Conservation (phyloP, 495 filamentous ascomycete genomes). For the Clohesyomyces aquaticus region DNA sequence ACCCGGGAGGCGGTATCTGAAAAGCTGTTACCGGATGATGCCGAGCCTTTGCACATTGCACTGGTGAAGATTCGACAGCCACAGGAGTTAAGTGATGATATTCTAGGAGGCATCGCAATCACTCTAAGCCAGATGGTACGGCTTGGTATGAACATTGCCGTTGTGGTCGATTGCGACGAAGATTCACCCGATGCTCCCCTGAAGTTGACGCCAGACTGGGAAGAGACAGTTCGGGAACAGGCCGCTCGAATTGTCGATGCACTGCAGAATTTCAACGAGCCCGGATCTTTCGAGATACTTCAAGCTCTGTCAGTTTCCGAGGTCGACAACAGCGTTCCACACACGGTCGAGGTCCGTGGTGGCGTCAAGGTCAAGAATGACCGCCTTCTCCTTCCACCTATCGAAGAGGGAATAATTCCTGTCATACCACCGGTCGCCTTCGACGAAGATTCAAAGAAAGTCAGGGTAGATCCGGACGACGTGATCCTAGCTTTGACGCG, state of each 20-base stretch:
- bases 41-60: slow-evolving; percentile 73
- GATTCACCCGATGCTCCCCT: slow-evolving; percentile 29
- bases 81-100: slow-evolving; percentile 67
- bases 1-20: slow-evolving; percentile 46
- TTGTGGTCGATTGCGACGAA: slow-evolving; percentile 74
- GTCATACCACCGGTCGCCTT: slow-evolving; percentile 72
- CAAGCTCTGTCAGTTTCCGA: slow-evolving; percentile 59
- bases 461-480: slow-evolving; percentile 64
- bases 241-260: slow-evolving; percentile 73
- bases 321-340: slow-evolving; percentile 38
- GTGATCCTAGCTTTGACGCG: slow-evolving; percentile 71
- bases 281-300: slow-evolving; percentile 70
- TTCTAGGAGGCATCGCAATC: slow-evolving; percentile 73
- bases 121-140: slow-evolving; percentile 81
- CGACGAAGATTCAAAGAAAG: slow-evolving; percentile 58
- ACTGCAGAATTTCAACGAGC: slow-evolving; percentile 67
- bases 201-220: slow-evolving; percentile 44
- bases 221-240: slow-evolving; percentile 60
- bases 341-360: slow-evolving; percentile 38
- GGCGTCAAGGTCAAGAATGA: slow-evolving; percentile 57
- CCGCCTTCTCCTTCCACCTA: slow-evolving; percentile 65
- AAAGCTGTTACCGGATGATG: slow-evolving; percentile 10
- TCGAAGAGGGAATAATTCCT: slow-evolving; percentile 75
- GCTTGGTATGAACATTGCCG: slow-evolving; percentile 77
- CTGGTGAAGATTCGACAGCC: slow-evolving; percentile 81